Base-by-base conservation (phyloP, 2,329 filamentous ascomycete genomes). In the Clonostachys rosea region DNA sequence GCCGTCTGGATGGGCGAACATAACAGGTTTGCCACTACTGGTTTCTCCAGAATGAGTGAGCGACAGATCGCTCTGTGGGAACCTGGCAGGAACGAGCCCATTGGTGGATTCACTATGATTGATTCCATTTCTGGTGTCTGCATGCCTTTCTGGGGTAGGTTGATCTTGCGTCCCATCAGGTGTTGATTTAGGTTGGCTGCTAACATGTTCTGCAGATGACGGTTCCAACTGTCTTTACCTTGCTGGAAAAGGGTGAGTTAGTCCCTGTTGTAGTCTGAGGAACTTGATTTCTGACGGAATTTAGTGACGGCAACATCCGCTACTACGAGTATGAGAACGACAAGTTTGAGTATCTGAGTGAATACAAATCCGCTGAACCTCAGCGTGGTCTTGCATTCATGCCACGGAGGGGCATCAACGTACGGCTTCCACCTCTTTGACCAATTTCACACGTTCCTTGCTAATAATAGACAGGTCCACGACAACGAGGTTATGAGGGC, bases 241-340 rank as follows among this genome's bases (percentile, higher is more conserved):
- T 63, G 94, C 94, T 59, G 94, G 94, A 64, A 97, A 97, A 76
- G 94, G 92, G 89, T 92, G 70, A 74, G 87, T 70, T n/a, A 42
- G 43, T n/a, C 17, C 17, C 14, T n/a, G 24, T 7, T n/a, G n/a
- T 13, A 6, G 14, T 40, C 36, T 30, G 16, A 30, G 10, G 14
- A 34, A 17, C 7, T n/a, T 33, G 5, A 20, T 46, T 10, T 13
- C 48, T 57, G 35, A 58, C 55, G 18, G n/a, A 53, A 11, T 33
- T 14, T 52, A 94, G 89, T 68, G 94, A 99, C 64, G 94, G 94
- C 61, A 99, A 99, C 70, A 99, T 99, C 63, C 91, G 94, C 54
- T 99, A 99, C 78, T 99, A 89, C 67, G 94, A 99, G 70, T 95
- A 95, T 62, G 89, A 95, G 64, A 95, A 97, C 70, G 92, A 97